Evolutionary conservation across 208 protist species (phyloP), one percentile per base, ranked within the genome.

Genomic region (Leptomonas seymouri): DNA sequence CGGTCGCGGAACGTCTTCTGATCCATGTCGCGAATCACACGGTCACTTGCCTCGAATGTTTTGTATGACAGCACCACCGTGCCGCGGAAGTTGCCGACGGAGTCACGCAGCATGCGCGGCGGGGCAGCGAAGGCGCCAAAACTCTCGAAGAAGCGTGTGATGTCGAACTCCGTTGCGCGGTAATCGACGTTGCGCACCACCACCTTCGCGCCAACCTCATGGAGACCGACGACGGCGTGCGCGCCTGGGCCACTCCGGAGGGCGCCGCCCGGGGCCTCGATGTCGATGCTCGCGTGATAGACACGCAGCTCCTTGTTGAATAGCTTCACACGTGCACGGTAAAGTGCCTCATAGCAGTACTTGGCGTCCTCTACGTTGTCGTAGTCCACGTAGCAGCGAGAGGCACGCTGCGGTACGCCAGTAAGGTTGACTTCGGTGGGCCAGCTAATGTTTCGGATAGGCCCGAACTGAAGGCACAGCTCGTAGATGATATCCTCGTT

Each of bases 141-240:
- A 46, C 89, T 86, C 39, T 81, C 70, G 65, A 96, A 96, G 71
- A 93, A 93, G 16, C 74, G 67, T 1, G 82, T 89, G 18, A 96
- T 36, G 16, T 96, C 91, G 63, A 85, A 96, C 82, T 93, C 86
- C 12, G 88, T 92, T 18, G 81, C 76, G 36, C 64, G 72, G 48
- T 68, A 57, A 64, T 96, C 86, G 4, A 96, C 67, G 61, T 91
- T 91, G 58, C 86, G 86, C 36, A 96, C 81, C 3, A 90, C 59
- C 42, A 96, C 85, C 78, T 93, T 91, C 27, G 91, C 91, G 30
- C 91, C 91, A 25, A 96, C 85, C 70, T 96, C 91, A 75, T 96
- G 89, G 46, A 96, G 65, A 3, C 75, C 75, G 7, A 69, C 74
- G 45, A 70, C 80, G 57, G 71, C 67, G 46, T 65, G 60, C 31